These are phyloP conservation scores for Wickerhamiella alocasiicola DNA, from an alignment of 805 yeast genomes.

Conservation along the genomic window DNA sequence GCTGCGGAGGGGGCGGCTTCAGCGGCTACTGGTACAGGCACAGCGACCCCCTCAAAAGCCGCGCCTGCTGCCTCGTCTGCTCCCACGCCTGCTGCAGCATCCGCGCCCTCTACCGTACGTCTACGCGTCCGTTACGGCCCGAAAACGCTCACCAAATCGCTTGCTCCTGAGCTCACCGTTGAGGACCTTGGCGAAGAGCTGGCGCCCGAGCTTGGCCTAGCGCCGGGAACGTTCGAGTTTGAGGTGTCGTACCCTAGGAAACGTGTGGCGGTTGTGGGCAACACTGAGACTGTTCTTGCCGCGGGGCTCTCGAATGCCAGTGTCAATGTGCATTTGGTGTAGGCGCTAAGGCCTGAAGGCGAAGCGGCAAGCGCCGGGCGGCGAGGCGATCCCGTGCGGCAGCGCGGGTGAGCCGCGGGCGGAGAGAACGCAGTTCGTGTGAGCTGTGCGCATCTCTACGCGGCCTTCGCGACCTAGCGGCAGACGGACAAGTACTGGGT, in stretches of 20 bases:
- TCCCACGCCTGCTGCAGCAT: slow-evolving; percentile 16
- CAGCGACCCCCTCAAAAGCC: too few species aligned
- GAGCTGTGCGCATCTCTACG: too few species aligned
- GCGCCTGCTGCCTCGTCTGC: slow-evolving; percentile 13
- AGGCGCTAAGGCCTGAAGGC: too few species aligned
- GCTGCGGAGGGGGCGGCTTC: not conserved
- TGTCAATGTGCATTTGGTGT: not conserved
- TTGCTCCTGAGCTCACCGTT: slow-evolving; percentile 22
- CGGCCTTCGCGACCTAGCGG: too few species aligned
- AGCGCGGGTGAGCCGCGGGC: too few species aligned
- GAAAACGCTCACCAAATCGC: slow-evolving; percentile 21
- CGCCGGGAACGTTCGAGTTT: slow-evolving; percentile 17
- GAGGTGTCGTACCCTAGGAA: slow-evolving; percentile 26
- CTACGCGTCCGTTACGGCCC: slow-evolving; percentile 21
- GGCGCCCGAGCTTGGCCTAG: slow-evolving; percentile 18
- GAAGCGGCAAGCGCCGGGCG: too few species aligned
- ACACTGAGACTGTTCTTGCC: slow-evolving; percentile 22
- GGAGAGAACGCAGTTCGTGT: too few species aligned
- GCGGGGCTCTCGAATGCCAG: slow-evolving; percentile 26
- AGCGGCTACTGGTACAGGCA: not conserved
- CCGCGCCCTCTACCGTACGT: slow-evolving; percentile 7
- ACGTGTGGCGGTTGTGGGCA: slow-evolving; percentile 17
- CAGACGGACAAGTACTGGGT: too few species aligned
- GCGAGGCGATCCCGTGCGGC: too few species aligned
- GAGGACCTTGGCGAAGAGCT: slow-evolving; percentile 23